A percentile compares a stretch with the other conserved stretches of the same genome.
Conservation (phyloP, 177 flowering plant genomes). For the Tripterygium wilfordii region DNA sequence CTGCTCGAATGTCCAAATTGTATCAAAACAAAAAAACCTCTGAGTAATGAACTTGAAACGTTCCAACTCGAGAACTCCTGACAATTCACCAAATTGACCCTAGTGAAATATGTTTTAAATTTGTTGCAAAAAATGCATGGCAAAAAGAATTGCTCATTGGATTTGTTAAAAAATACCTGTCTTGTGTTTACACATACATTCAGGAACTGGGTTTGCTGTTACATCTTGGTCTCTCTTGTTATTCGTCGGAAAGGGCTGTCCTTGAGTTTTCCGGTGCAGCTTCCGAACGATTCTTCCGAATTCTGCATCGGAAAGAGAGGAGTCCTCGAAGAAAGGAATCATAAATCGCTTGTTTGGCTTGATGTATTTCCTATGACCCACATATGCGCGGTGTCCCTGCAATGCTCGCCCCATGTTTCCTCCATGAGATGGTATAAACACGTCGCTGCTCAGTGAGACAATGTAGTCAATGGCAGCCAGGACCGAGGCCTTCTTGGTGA, state of each 20-base stretch:
- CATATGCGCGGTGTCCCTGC: slow-evolving; percentile 82
- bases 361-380: slow-evolving; percentile 61
- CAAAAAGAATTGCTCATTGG: no score
- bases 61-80: no score
- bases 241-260: slow-evolving; percentile 49
- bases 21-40: no score
- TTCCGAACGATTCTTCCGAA: slow-evolving; percentile 28
- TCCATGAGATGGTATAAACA: slow-evolving; percentile 75
- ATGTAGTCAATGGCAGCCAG: slow-evolving; percentile 81
- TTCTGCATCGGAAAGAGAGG: slow-evolving; percentile 34
- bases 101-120: no score
- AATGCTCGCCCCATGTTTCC: slow-evolving; percentile 77
- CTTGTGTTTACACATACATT: slow-evolving; percentile 58
- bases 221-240: slow-evolving; percentile 50
- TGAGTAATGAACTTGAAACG: no score
- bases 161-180: slow-evolving; percentile 7
- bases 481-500: slow-evolving; percentile 37
- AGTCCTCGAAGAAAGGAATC: slow-evolving; percentile 37
- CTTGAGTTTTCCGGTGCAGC: slow-evolving; percentile 35
- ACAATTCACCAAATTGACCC: no score
- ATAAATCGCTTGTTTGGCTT: slow-evolving; percentile 60
- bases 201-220: slow-evolving; percentile 62
- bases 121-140: no score
- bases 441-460: slow-evolving; percentile 62
- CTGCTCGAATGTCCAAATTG: no score